Evolutionary conservation across 805 yeast species (phyloP), one percentile per base, ranked within the genome.

Genomic region (Saccharomyces mikatae): DNA sequence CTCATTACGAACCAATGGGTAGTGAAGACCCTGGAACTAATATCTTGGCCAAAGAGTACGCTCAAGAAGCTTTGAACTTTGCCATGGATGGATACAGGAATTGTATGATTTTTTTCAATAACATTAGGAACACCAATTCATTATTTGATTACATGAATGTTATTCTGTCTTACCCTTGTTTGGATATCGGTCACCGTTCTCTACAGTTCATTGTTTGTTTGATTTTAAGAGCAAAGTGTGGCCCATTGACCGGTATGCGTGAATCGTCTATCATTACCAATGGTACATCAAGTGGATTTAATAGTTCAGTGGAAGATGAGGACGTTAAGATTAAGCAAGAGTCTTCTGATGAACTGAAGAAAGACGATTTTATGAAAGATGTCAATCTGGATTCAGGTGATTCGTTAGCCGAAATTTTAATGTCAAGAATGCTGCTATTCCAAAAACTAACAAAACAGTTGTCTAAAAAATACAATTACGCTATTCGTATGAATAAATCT

Each of bases 401-500:
- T 46, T 63, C 63, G 8, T 60, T 75, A 46, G 71, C 76, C 2
- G 72, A 71, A 2, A 64, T 70, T 10, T 62, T 77, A 17, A 62
- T 72, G 49, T 65, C 65, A 5, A 77, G 76, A 53, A 73, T 76
- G 75, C 74, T 72, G 36, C 62, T 66, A 17, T 80, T 79, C 58
- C 69, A 72, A 61, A 56, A 64, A 55, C 49, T 77, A 69, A 60
- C 75, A 55, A 67, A 75, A 70, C 73, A 74, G 44, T 68, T 86
- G 36, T 80, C 87, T 22, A 74, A 71, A 27, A 75, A 81, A 58
- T 85, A 83, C 63, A 82, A 81, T 55, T 83, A 83, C 63, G 86
- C 89, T 1, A 82, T 84, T 82, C 78, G 86, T 68, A 76, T 85
- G 64, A 74, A 80, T 41, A 84, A 83, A 60, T 84, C 87, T 8